Percentiles rank a stretch among this genome's conserved stretches.
These are phyloP conservation scores for Stachybotrys chartarum DNA, from an alignment of 2,329 filamentous ascomycete species.

Conservation along the genomic window DNA sequence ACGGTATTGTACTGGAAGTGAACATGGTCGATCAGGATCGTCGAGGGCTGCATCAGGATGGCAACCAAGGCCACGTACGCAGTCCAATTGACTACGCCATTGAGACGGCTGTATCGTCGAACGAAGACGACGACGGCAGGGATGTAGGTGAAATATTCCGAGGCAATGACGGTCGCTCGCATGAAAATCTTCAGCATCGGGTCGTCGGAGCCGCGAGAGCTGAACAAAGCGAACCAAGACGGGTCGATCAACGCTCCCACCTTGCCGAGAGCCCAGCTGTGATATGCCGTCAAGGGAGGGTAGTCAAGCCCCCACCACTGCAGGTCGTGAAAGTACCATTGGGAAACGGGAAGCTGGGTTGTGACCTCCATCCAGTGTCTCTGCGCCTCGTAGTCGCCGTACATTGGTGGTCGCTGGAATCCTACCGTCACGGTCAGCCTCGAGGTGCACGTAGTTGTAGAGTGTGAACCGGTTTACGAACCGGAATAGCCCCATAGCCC, in stretches of 20 bases:
- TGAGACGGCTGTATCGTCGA: slow-evolving; percentile 68
- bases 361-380: slow-evolving; percentile 99
- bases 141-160: slow-evolving; percentile 84
- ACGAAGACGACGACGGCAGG: slow-evolving; percentile 82
- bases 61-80: slow-evolving; percentile 79
- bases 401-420: slow-evolving; percentile 76
- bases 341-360: slow-evolving; percentile 76
- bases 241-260: slow-evolving; percentile 74
- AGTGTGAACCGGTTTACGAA: slow-evolving; percentile 26
- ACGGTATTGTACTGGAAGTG: slow-evolving; percentile 99
- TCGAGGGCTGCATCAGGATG: slow-evolving; percentile 84
- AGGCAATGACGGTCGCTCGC: slow-evolving; percentile 84
- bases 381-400: slow-evolving; percentile 96
- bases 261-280: slow-evolving; percentile 90
- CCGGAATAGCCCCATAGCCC: slow-evolving; percentile 94
- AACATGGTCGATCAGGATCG: slow-evolving; percentile 88
- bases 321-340: slow-evolving; percentile 97
- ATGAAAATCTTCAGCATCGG: slow-evolving; percentile 85
- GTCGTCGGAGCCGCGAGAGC: slow-evolving; percentile 76
- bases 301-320: slow-evolving; percentile 99
- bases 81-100: slow-evolving; percentile 74
- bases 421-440: slow-evolving; percentile 37
- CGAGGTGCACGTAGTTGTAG: not conserved
- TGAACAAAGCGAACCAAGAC: slow-evolving; percentile 79
- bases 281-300: slow-evolving; percentile 93